Percentiles rank a stretch among this genome's conserved stretches.
Conservation (phyloP, 2,329 filamentous ascomycete genomes). For the Colletotrichum noveboracense region DNA sequence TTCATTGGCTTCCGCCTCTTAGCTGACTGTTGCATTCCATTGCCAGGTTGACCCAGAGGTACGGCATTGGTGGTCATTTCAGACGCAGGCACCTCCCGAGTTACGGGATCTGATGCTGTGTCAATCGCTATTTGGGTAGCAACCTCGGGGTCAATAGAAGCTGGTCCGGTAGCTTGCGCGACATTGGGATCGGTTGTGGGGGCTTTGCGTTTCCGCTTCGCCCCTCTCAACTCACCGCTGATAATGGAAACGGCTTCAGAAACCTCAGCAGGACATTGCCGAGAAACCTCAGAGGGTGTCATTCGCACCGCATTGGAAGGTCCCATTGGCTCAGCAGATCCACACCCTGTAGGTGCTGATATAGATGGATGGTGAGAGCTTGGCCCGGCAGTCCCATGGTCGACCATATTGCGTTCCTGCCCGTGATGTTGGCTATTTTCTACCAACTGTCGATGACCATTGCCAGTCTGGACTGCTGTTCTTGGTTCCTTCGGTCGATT, state of each 20-base stretch:
- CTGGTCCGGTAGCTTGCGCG: background rate
- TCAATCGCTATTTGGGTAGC: background rate
- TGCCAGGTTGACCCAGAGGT: background rate
- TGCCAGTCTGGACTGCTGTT: background rate
- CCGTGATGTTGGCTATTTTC: background rate
- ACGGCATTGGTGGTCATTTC: background rate
- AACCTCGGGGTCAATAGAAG: background rate
- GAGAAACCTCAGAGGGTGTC: background rate
- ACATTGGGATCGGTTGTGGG: background rate
- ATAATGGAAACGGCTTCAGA: background rate
- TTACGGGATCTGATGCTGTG: background rate
- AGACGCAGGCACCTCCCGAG: background rate
- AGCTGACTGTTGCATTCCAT: background rate
- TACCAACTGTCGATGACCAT: background rate
- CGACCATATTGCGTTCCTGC: background rate
- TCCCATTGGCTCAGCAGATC: background rate
- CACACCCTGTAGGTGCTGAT: background rate
- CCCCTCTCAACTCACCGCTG: background rate
- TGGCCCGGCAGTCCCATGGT: background rate
- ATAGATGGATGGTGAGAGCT: background rate
- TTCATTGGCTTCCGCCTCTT: background rate
- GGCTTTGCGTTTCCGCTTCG: conserved; percentile 1
- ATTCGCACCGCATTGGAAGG: background rate
- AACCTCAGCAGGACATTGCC: background rate
- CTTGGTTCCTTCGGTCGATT: conserved; percentile 47